Evolutionary conservation across 2,329 filamentous ascomycete species (phyloP), one percentile per base, ranked within the genome.

Genomic region (Neopestalotiopsis rosae): DNA sequence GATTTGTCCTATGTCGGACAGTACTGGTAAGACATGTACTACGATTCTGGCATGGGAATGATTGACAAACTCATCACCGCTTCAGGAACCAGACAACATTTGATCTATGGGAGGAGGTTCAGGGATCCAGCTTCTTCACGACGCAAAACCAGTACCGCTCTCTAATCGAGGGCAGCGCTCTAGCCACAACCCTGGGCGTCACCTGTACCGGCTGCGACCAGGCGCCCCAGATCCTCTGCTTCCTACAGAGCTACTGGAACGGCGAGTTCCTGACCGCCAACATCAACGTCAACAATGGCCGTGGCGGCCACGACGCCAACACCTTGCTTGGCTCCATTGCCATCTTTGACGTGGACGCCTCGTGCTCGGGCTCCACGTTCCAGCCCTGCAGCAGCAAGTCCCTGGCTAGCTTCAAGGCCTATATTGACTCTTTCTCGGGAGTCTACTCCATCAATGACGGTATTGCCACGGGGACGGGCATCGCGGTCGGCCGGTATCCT

Each of bases 31-130:
- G 59, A 7, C 5, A 42, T 13, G 20, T 1, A 49, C 3, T 6
- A 17, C 34, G 2, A 13, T 9, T 5, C 12, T 73, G 14, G 6
- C 17, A 20, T 67, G 13, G 30, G 0, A 2, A 24, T 24, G 9
- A n/a, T 7, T 49, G 7, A 24, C 4, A n/a, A n/a, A 34, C 62
- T 45, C 9, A 49, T 4, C 1, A 6, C 17, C 0, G 4, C 17
- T 2, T 3, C 61, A 78, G 76, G 76, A 88, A 87, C 70, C 80
- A 85, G 67, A 85, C 85, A 3, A 85, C 85, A 3, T 90, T 86
- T 71, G 88, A 90, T 72, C 79, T 90, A 2, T 90, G 88, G 88
- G 88, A 90, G 73, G 88, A 90, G 74, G 83, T 89, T 20, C 80
- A 82, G 24, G 86, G 87, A 32, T 84, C 84, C 0, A 88, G 86